Evolutionary conservation across 208 protist genomes (phyloP).

Genomic region (Crithidia fasciculata): DNA sequence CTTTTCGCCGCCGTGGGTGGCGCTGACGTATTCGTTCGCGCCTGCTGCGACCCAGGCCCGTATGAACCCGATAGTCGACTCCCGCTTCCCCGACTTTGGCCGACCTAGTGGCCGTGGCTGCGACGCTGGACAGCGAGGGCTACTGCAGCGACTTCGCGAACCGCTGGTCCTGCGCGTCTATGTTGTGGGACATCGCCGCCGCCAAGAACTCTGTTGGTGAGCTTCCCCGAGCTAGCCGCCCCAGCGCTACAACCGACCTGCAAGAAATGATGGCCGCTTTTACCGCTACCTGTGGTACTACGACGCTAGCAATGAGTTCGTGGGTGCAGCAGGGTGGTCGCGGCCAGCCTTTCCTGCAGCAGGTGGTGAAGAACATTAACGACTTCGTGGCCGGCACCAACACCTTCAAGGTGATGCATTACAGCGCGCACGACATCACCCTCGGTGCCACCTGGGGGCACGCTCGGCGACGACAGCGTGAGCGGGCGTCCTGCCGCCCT

Average conservation of each 20-base stretch:
- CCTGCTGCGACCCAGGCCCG: constrained; percentile 4
- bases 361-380: constrained; percentile 50
- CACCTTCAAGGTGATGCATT: constrained; percentile 56
- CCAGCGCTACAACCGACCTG: constrained; percentile 35
- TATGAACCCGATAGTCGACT: constrained; percentile 29
- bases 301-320: constrained; percentile 30
- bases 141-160: constrained; percentile 35
- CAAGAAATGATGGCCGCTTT: constrained; percentile 20
- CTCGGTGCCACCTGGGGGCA: constrained; percentile 32
- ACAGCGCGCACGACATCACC: constrained; percentile 53
- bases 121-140: constrained; percentile 33
- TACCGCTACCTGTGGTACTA: constrained; percentile 29
- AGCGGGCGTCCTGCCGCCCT: constrained; percentile 42
- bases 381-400: constrained; percentile 23
- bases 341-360: constrained; percentile 41
- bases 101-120: constrained; percentile 32
- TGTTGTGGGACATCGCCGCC: constrained; percentile 50
- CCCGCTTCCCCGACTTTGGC: constrained; percentile 24
- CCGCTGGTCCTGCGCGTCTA: constrained; percentile 32
- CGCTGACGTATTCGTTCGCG: constrained; percentile 21
- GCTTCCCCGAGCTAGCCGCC: constrained; percentile 11
- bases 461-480: constrained; percentile 38
- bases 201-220: constrained; percentile 23
- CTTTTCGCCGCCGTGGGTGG: constrained; percentile 25
- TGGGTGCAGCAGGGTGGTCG: constrained; percentile 42